A percentile compares a stretch with the other conserved stretches of the same genome.
These are phyloP conservation scores for Venturia aucupariae DNA, from an alignment of 2,329 filamentous ascomycete species.

Conservation along the genomic window DNA sequence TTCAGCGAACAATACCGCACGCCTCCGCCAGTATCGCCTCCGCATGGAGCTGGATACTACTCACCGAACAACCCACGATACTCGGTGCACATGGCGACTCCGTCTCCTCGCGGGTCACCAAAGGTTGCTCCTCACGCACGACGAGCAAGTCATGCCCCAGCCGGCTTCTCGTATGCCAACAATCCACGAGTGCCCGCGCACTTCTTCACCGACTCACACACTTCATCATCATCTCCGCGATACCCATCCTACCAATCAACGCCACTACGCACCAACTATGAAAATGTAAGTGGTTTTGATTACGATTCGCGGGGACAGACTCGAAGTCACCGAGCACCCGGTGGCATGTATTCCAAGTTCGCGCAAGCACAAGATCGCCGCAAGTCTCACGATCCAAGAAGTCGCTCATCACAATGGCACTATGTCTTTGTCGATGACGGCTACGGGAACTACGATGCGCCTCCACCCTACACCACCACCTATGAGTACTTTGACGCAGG, in stretches of 20 bases:
- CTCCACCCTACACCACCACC: conserved; percentile 40
- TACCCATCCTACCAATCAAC: conserved; percentile 22
- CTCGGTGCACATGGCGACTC: conserved; percentile 39
- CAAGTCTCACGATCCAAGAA: conserved; percentile 25
- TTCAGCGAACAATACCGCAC: conserved; percentile 29
- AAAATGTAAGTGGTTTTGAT: conserved; percentile 58
- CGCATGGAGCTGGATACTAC: conserved; percentile 35
- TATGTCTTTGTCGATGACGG: conserved; percentile 47
- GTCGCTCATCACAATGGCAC: conserved; percentile 44
- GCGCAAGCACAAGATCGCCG: conserved; percentile 17
- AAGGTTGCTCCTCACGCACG: conserved; percentile 36
- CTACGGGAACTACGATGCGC: conserved; percentile 37
- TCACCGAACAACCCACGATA: conserved; percentile 40
- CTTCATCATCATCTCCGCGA: conserved; percentile 26
- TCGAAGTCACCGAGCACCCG: conserved; percentile 31
- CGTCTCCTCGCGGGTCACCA: conserved; percentile 35
- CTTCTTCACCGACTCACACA: conserved; percentile 31
- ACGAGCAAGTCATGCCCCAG: conserved; percentile 45
- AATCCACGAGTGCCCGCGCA: conserved; percentile 22
- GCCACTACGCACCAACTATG: conserved; percentile 31
- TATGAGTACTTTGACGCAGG: conserved; percentile 45
- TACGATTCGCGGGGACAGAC: conserved; percentile 21
- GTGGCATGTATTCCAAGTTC: conserved; percentile 16
- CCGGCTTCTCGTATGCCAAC: conserved; percentile 35
- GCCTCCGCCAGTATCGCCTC: conserved; percentile 45